Evolutionary conservation across 1,284 basidiomycete genomes (phyloP), one percentile per base, ranked within the genome.

Genomic region (Trametes polyzona): DNA sequence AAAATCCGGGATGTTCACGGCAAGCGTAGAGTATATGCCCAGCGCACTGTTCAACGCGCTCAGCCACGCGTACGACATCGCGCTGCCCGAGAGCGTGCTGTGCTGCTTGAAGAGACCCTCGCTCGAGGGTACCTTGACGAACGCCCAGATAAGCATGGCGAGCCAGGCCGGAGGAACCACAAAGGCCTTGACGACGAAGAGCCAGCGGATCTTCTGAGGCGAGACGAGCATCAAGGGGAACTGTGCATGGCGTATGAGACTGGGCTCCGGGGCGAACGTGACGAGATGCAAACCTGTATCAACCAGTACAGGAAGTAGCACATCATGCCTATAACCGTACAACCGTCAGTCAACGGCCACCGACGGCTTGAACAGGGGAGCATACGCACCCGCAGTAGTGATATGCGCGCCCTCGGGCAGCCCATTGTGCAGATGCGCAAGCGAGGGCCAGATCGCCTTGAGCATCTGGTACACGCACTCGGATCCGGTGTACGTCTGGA

Each of bases 231-330:
- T 80, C 69, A 92, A 82, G 0, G 91, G 90, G 61, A 88, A 79
- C 67, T 89, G 57, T 23, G 8, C 23, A 21, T 11, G 17, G 11
- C 16, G 6, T 26, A 16, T 2, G 10, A 17, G 24, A 14, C 21
- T 36, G 12, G 9, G 11, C 21, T 14, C 24, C 23, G 16, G 14
- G 26, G 7, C 4, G 10, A 21, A 32, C 7, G 26, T 21, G n/a
- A 44, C 14, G 35, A 29, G 24, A n/a, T 10, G 7, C n/a, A 33
- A 58, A 65, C 67, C 62, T 73, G 84, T 24, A 88, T 74, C 19
- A 87, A 71, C 90, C 90, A 93, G 75, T 86, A 93, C 29, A 94
- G 70, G 72, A 92, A 84, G 73, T 90, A 94, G 67, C 86, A 91
- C 73, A 90, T 81, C 70, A 90, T 81, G 9, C 79, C 81, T 78